Evolutionary conservation across 306 rosid genomes (phyloP), one percentile per base, ranked within the genome.

Genomic region (Geum urbanum): DNA sequence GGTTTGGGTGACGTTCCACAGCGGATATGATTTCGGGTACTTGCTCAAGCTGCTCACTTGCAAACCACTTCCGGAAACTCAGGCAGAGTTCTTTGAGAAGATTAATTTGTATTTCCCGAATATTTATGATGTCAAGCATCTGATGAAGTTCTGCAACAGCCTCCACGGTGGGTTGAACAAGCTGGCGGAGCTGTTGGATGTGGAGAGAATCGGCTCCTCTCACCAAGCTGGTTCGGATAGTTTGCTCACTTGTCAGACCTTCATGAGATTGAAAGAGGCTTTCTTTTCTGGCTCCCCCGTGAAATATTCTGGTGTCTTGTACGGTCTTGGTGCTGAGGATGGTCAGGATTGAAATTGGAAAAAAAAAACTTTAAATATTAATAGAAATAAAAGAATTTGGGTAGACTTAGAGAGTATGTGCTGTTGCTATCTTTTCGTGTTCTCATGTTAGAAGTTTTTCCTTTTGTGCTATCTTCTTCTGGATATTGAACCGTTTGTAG

Each of bases 191-290:
- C 69, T 48, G 13, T 71, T 83, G 45, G 76, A 70, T 27, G 84
- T 80, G 63, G 55, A 74, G 68, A 80, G 87, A 69, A 37, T 83
- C 12, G 87, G 87, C 9, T 67, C 43, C 6, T 54, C 71, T 66
- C 87, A 83, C 72, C 86, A 76, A 79, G 86, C 86, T 64, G 86
- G 86, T 18, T 83, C 86, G 0, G 86, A 79, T 83, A 83, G 87
- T 68, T 77, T 83, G 67, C 80, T 83, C 47, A 83, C 87, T 19
- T 61, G 73, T 64, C 58, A 72, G 63, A 56, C 80, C 2, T 83
- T 71, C 78, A 74, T 77, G 73, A 80, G 68, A 63, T 22, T 83
- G 76, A 74, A 71, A 57, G 57, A 57, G 53, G 9, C 3, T 40
- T 65, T 59, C 65, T 74, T 81, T 47, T 49, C 22, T 9, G 79